These are phyloP conservation scores for Diospyros kaki DNA, from an alignment of 148 eudicot species.

Conservation along the genomic window DNA sequence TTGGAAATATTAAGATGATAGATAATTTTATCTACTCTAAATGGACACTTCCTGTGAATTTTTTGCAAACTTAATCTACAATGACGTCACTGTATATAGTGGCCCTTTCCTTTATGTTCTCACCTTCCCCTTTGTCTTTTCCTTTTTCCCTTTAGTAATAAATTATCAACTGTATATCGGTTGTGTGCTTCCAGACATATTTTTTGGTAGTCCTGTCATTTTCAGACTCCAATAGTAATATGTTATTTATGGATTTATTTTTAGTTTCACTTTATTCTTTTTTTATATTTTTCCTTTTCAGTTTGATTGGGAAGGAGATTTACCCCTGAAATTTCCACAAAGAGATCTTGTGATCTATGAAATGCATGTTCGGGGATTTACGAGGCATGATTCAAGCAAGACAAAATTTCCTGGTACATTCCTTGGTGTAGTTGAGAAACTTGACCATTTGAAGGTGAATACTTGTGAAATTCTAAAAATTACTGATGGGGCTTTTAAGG, in stretches of 20 bases:
- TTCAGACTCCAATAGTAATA: background rate
- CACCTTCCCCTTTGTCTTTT: background rate
- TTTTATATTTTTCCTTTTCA: conserved; percentile 22
- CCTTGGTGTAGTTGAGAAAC: conserved; percentile 80
- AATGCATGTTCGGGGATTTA: conserved; percentile 98
- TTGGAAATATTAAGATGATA: too few species aligned
- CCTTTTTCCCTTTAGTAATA: background rate
- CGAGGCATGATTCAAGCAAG: conserved; percentile 78
- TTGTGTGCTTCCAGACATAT: background rate
- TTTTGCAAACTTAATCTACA: background rate
- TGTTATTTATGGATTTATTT: background rate
- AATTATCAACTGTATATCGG: background rate
- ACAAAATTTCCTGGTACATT: conserved; percentile 75
- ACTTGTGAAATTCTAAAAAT: conserved; percentile 1
- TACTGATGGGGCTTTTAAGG: background rate
- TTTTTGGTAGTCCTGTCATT: background rate
- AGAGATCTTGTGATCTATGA: conserved; percentile 85
- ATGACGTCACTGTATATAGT: background rate
- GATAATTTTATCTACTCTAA: background rate
- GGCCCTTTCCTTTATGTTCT: background rate
- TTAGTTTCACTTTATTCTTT: background rate
- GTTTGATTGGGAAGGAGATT: conserved; percentile 99
- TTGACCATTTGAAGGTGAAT: conserved; percentile 88
- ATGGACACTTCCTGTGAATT: background rate
- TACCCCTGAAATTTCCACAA: conserved; percentile 70